Evolutionary conservation across 2,329 filamentous ascomycete species (phyloP), one percentile per base, ranked within the genome.

Genomic region (Aspergillus fijiensis): DNA sequence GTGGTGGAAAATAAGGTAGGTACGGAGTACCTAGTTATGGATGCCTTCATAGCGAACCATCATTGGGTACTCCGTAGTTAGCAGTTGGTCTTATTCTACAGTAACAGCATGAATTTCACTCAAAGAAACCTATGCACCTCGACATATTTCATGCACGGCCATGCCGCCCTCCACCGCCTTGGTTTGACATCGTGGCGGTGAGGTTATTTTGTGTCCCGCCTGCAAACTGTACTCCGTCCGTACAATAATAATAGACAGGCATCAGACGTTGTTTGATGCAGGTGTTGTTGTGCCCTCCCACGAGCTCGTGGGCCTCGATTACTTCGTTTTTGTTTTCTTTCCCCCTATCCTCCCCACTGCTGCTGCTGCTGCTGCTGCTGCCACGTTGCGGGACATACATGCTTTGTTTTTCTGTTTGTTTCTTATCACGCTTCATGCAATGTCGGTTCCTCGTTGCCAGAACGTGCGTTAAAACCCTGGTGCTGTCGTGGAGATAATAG

Each of bases 121-220:
- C 39, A 19, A 45, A 9, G 39, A 14, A 45, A 16, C 16, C 19
- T 19, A 45, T 45, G 39, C n/a, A 45, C 39, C 39, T 45, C 39
- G 6, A 45, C 51, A 60, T 55, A 58, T 16, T 52, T 60, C 51
- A 56, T 60, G 48, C 45, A 50, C 49, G 25, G 33, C 33, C 39
- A 45, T 45, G 12, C 5, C n/a, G n/a, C 39, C 27, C 27, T 29
- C 39, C 39, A 45, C 39, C 39, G 33, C 56, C 35, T 23, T 23
- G 27, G 39, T 49, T 57, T 60, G 58, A 61, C 49, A 61, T 55
- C 53, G 50, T 64, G 61, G 65, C 60, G 63, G 65, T 67, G 62
- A 64, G 51, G 19, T 51, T 42, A 25, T 42, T 33, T 29, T 33
- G 49, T 45, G 49, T 59, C 42, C 33, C 55, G 51, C 45, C 55